A percentile compares a stretch with the other conserved stretches of the same genome.
Conservation (phyloP, 352 stramenopile species). For the Phytophthora macrochlamydospora region DNA sequence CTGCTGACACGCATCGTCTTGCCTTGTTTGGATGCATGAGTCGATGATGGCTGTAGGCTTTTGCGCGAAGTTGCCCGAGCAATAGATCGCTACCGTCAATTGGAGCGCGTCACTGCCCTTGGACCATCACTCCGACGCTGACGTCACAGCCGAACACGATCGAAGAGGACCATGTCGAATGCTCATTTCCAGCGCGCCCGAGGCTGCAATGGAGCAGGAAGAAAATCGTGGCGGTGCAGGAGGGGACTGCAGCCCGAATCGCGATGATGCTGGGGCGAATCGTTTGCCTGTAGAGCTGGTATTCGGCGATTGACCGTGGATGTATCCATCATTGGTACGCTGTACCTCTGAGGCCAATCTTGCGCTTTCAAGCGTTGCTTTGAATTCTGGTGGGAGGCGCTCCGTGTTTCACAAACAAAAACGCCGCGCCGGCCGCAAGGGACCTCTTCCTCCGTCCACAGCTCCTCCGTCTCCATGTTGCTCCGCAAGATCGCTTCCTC, state of each 20-base stretch:
- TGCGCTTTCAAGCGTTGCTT: conserved; percentile 10
- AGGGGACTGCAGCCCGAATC: no score
- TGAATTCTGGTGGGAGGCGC: conserved; percentile 24
- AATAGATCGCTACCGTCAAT: background rate
- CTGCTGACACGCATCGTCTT: no score
- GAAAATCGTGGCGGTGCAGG: no score
- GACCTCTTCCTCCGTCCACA: conserved; percentile 1
- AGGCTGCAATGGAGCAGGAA: no score
- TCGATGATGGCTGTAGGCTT: background rate
- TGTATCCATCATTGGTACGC: background rate
- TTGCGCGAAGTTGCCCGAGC: background rate
- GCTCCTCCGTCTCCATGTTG: conserved; percentile 24
- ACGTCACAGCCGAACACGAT: background rate
- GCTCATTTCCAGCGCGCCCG: background rate
- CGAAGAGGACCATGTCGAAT: background rate
- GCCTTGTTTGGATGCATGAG: no score
- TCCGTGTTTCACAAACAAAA: conserved; percentile 31
- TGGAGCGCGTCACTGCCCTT: background rate
- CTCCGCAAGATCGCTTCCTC: conserved; percentile 42
- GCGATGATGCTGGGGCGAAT: no score
- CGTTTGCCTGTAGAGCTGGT: no score
- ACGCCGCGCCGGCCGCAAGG: conserved; percentile 15
- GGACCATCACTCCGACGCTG: background rate
- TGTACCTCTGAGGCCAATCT: background rate
- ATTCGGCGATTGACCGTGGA: no score